Percentiles rank a stretch among this genome's conserved stretches.
phyloP scores from a whole-genome alignment of 352 stramenopile species.

The Pythium aristosporum region DNA sequence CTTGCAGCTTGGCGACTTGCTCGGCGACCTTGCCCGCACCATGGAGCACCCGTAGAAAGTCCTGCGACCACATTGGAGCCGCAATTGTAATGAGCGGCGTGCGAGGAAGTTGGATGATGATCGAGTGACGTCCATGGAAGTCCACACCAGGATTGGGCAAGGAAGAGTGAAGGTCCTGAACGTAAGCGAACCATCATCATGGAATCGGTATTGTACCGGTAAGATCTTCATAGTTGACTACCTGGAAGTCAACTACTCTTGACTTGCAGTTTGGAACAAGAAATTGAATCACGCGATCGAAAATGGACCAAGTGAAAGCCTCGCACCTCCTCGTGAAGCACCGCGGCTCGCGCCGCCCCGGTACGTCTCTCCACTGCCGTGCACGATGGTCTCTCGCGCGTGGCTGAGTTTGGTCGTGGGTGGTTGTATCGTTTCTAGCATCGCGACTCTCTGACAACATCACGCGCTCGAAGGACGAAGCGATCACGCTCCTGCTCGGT shows the following conservation, averaged over 20 bases:
- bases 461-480: conserved; percentile 89
- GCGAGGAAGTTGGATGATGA: conserved; percentile 1
- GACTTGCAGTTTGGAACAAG: too few relatives aligned
- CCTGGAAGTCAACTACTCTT: conserved; percentile 1
- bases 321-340: conserved; percentile 96
- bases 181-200: conserved; percentile 20
- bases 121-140: too few relatives aligned
- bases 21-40: conserved; percentile 65
- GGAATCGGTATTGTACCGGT: conserved; percentile 13
- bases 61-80: conserved; percentile 58
- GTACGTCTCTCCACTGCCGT: conserved; percentile 26
- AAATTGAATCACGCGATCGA: conserved; percentile 3
- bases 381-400: neutral
- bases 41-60: conserved; percentile 70
- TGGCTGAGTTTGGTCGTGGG: neutral
- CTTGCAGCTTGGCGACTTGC: conserved; percentile 42
- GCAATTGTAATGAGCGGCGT: neutral
- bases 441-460: conserved; percentile 91
- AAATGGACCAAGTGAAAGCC: conserved; percentile 72
- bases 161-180: conserved; percentile 13
- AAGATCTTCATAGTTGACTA: neutral
- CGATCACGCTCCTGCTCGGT: conserved; percentile 81
- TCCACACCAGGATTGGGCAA: neutral
- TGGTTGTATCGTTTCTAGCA: conserved; percentile 28
- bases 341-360: conserved; percentile 81